Evolutionary conservation across 768 basidiomycete species (phyloP), one percentile per base, ranked within the genome.

Genomic region (Mycena belliarum): DNA sequence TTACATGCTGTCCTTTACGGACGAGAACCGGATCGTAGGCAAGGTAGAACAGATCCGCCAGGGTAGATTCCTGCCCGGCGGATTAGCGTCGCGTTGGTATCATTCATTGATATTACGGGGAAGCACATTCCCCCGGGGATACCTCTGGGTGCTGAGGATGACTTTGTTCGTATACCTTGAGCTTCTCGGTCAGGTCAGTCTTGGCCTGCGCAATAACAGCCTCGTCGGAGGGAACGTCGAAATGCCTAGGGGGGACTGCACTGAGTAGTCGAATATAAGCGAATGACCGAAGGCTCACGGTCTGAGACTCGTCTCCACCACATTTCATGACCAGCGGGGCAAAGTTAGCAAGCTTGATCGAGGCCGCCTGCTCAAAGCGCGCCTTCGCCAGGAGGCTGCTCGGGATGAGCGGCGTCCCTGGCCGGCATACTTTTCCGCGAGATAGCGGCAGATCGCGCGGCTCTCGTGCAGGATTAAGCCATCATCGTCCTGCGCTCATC

Each of bases 101-200:
- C 18, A 12, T 12, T 16, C 6, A 4, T n/a, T n/a, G 7, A 6
- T 38, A n/a, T 16, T 5, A n/a, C 18, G 6, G 14, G 16, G 6
- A 38, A 16, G 4, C 18, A 82, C 84, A 60, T 83, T 72, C n/a
- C 86, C 86, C 25, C 80, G 81, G 6, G 85, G 68, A 61, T 84
- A 87, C 28, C 73, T 69, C 28, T 80, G 78, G 66, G 81, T 85
- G n/a, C 70, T 66, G 14, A 87, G 73, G 38, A 88, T 81, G 16
- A 60, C 64, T 11, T n/a, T n/a, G n/a, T n/a, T 87, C 79, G 59
- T 86, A 87, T 5, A 64, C 80, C 18, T 81, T 76, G 6, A 87
- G 73, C 44, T 75, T 80, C 5, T 59, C 64, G 1, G 69, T 70
- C n/a, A 82, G 66, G 9, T 61, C 62, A 2, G 63, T 5, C 38